A percentile compares a stretch with the other conserved stretches of the same genome.
phyloP scores from a whole-genome alignment of 2,329 filamentous ascomycete species.

The Endothia cerciana region DNA sequence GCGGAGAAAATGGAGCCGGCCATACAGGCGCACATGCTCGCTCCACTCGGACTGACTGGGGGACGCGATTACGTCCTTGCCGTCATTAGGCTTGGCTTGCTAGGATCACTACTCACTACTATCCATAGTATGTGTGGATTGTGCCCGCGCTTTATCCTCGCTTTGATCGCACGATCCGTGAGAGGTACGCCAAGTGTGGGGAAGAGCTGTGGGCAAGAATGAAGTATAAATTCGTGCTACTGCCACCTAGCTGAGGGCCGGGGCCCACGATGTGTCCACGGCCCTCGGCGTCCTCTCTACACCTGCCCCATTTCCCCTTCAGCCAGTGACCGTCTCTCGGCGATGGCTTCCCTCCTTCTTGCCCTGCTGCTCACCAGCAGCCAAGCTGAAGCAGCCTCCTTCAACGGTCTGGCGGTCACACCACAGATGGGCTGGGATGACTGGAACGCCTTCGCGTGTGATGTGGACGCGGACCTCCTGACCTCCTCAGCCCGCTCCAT shows the following conservation, averaged over 20 bases:
- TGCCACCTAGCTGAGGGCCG: neutral
- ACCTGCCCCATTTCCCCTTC: neutral
- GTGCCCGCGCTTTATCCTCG: neutral
- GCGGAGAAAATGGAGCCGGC: neutral
- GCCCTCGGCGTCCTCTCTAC: neutral
- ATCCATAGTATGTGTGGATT: too few relatives aligned
- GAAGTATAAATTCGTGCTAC: neutral
- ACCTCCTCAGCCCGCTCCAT: constrained; percentile 32
- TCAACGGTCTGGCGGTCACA: constrained; percentile 28
- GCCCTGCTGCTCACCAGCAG: constrained; percentile 21
- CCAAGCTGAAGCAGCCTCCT: constrained; percentile 10
- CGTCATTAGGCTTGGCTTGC: neutral
- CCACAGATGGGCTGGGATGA: constrained; percentile 32
- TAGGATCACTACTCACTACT: too few relatives aligned
- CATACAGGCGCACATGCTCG: neutral
- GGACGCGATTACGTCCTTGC: neutral
- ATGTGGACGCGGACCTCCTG: constrained; percentile 31
- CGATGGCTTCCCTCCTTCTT: constrained; percentile 16
- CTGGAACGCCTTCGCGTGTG: constrained; percentile 34
- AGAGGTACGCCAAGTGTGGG: constrained; percentile 7
- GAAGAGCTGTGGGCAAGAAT: neutral
- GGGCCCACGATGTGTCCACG: neutral
- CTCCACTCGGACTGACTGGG: neutral
- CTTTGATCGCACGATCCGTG: neutral
- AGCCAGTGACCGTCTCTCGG: neutral